A percentile compares a stretch with the other conserved stretches of the same genome.
These are phyloP conservation scores for Mallotus japonicus DNA, from an alignment of 441 rosid genomes.

Conservation along the genomic window DNA sequence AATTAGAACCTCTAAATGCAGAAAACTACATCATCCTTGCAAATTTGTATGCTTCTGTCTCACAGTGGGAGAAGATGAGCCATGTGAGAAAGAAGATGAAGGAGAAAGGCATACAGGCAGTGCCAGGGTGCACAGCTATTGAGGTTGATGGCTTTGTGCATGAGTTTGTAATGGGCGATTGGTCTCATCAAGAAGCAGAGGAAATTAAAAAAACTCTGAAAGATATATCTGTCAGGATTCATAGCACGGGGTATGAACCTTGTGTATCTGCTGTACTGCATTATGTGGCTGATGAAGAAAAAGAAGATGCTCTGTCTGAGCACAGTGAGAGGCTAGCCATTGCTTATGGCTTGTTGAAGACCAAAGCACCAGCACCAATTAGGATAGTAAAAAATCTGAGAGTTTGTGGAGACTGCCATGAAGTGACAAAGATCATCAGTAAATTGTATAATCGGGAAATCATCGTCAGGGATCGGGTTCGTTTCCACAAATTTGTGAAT, in stretches of 20 bases:
- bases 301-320: conserved; percentile 17
- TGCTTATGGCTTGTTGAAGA: conserved; percentile 26
- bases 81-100: conserved; percentile 25
- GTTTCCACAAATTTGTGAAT: conserved; percentile 28
- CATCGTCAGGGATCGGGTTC: conserved; percentile 21
- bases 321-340: conserved; percentile 29
- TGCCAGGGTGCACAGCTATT: conserved; percentile 27
- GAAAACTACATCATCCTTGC: conserved; percentile 52
- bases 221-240: conserved; percentile 10
- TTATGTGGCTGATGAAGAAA: conserved; percentile 18
- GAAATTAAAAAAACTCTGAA: conserved; percentile 14
- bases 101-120: conserved; percentile 22
- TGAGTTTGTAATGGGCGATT: conserved; percentile 26
- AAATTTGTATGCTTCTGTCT: conserved; percentile 26
- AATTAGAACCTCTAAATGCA: conserved; percentile 54
- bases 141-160: conserved; percentile 28
- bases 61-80: conserved; percentile 28
- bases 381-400: conserved; percentile 25
- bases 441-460: conserved; percentile 24
- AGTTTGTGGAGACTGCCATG: conserved; percentile 25
- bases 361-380: conserved; percentile 18
- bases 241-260: conserved; percentile 19
- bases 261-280: conserved; percentile 14
- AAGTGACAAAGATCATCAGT: conserved; percentile 24
- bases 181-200: conserved; percentile 28